Conservation (phyloP, 805 yeast species). For the Kregervanrija pseudodelftensis region DNA sequence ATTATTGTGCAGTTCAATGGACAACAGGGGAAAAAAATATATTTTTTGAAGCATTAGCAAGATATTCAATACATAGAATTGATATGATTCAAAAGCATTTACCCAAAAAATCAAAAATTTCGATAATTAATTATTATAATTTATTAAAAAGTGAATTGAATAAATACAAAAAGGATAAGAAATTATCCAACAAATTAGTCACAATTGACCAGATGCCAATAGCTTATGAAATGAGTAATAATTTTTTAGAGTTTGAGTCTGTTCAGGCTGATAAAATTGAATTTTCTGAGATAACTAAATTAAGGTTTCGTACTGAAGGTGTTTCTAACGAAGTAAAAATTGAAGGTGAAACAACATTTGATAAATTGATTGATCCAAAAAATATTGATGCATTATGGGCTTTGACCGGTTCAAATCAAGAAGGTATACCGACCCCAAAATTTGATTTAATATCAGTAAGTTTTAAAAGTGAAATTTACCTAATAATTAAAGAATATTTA, state of each 20-base stretch:
- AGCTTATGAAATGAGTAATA: constrained; percentile 44
- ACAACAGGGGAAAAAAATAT: constrained; percentile 38
- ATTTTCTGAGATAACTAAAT: no score
- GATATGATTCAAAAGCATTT: constrained; percentile 34
- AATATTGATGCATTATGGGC: no score
- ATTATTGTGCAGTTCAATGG: constrained; percentile 30
- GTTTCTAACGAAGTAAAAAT: no score
- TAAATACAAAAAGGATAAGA: constrained; percentile 18
- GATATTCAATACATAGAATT: constrained; percentile 41
- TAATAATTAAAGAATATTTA: no score
- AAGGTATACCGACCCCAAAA: no score
- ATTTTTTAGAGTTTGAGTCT: constrained; percentile 38
- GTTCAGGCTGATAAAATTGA: constrained; percentile 11
- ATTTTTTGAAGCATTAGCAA: constrained; percentile 43
- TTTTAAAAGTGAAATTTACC: no score
- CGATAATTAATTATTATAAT: constrained; percentile 40
- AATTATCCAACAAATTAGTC: constrained; percentile 18
- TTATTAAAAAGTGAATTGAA: constrained; percentile 27
- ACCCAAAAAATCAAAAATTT: constrained; percentile 35
- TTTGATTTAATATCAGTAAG: no score
- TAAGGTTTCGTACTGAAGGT: no score
- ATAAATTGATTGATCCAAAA: no score
- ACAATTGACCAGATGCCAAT: constrained; percentile 42
- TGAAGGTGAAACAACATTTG: no score
- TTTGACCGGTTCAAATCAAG: no score